phyloP scores from a whole-genome alignment of 2,329 filamentous ascomycete genomes.

The Massarina eburnea region DNA sequence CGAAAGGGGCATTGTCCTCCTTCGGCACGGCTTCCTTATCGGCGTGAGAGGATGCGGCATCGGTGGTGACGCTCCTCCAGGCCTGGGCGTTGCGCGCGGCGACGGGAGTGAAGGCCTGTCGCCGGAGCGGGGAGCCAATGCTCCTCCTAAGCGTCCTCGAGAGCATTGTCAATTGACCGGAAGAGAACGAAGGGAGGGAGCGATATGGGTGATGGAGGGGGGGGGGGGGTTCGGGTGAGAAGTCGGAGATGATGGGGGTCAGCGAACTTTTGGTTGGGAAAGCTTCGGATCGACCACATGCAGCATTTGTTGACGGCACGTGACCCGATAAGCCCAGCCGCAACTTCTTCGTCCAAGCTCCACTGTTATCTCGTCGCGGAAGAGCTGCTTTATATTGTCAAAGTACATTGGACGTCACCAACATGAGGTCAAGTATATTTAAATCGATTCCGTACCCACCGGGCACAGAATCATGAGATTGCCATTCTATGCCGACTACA shows the following conservation, averaged over 20 bases:
- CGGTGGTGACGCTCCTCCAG: constrained; percentile 81
- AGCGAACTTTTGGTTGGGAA: constrained; percentile 23
- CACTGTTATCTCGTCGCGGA: background rate
- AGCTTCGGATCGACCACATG: background rate
- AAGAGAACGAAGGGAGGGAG: constrained; percentile 15
- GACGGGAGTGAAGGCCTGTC: constrained; percentile 40
- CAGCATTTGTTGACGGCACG: background rate
- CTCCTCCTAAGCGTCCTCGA: constrained; percentile 44
- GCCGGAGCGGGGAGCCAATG: constrained; percentile 43
- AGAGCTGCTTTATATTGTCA: background rate
- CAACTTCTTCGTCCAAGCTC: background rate
- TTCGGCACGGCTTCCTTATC: constrained; percentile 73
- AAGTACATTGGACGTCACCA: background rate
- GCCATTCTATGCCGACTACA: background rate
- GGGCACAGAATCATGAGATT: background rate
- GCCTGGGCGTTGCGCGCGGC: constrained; percentile 35
- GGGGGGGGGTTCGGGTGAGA: constrained; percentile 14
- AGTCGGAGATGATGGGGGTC: constrained; percentile 19
- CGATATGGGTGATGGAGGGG: constrained; percentile 19
- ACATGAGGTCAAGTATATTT: background rate
- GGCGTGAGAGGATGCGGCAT: constrained; percentile 88
- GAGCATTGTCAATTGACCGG: constrained; percentile 38
- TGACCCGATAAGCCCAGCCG: background rate
- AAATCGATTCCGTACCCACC: background rate
- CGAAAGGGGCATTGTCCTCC: constrained; percentile 93